These are phyloP conservation scores for Botrytis aclada DNA, from an alignment of 2,329 filamentous ascomycete genomes.

Conservation along the genomic window DNA sequence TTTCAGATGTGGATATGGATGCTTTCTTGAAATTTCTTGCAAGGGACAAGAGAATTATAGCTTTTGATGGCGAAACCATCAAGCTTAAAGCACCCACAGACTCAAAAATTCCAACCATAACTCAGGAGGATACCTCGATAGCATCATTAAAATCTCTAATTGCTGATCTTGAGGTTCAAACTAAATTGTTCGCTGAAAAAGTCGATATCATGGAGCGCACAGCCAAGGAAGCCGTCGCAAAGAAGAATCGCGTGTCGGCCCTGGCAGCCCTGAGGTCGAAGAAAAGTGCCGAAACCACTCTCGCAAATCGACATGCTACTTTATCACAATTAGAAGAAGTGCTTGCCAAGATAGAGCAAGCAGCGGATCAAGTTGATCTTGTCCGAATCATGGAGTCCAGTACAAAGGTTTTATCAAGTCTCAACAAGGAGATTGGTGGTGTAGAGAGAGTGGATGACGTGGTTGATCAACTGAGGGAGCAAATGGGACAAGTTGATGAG, in stretches of 20 bases:
- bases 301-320: conserved; percentile 69
- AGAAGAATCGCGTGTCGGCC: conserved; percentile 72
- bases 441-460: conserved; percentile 72
- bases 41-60: conserved; percentile 59
- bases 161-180: conserved; percentile 69
- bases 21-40: conserved; percentile 68
- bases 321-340: conserved; percentile 81
- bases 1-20: conserved; percentile 65
- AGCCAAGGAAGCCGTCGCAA: conserved; percentile 67
- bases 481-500: conserved; percentile 81
- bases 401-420: conserved; percentile 63
- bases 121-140: conserved; percentile 75
- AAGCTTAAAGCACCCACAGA: conserved; percentile 63
- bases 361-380: conserved; percentile 78
- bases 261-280: conserved; percentile 77
- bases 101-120: conserved; percentile 49
- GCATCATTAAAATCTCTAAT: conserved; percentile 80
- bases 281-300: conserved; percentile 73
- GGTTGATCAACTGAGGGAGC: conserved; percentile 70
- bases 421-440: conserved; percentile 78
- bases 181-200: conserved; percentile 62
- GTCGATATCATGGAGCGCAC: conserved; percentile 61
- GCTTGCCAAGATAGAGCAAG: conserved; percentile 79
- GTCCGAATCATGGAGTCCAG: conserved; percentile 80
- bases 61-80: conserved; percentile 65